These are phyloP conservation scores for Narthecium ossifragum DNA, from an alignment of 106 monocot species.

Conservation along the genomic window DNA sequence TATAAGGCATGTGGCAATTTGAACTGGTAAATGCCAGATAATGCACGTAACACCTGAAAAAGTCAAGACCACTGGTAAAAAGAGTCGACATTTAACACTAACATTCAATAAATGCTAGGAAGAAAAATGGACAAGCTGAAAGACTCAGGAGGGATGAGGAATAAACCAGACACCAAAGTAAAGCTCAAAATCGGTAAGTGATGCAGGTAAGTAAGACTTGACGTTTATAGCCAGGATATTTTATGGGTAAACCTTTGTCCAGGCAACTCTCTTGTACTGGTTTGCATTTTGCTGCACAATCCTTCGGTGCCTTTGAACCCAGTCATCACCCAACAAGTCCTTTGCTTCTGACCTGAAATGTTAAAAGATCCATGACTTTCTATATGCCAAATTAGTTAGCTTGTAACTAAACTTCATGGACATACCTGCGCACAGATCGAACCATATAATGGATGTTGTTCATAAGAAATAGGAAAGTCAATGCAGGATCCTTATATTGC, in stretches of 20 bases:
- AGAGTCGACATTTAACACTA: too few species aligned
- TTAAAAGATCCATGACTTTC: background rate
- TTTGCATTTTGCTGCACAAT: conserved; percentile 82
- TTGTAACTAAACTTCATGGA: background rate
- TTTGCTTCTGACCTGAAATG: conserved; percentile 72
- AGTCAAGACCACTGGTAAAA: too few species aligned
- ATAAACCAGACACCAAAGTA: background rate
- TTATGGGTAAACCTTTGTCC: conserved; percentile 69
- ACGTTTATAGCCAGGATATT: too few species aligned
- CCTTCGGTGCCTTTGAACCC: conserved; percentile 82
- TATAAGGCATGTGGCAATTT: too few species aligned
- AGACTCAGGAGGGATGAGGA: background rate
- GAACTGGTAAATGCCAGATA: too few species aligned
- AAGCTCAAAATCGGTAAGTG: too few species aligned
- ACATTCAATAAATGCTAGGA: background rate
- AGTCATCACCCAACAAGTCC: conserved; percentile 77
- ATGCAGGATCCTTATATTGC: conserved; percentile 74
- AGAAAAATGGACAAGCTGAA: background rate
- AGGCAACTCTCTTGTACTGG: conserved; percentile 70
- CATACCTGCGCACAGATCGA: conserved; percentile 75
- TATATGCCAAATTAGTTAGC: background rate
- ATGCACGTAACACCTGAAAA: too few species aligned
- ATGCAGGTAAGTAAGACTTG: too few species aligned
- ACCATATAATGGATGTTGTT: conserved; percentile 84
- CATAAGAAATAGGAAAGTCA: conserved; percentile 69